A percentile compares a stretch with the other conserved stretches of the same genome.
Evolutionary conservation across 306 rosid species (phyloP).

Genomic region (Sesbania bispinosa): DNA sequence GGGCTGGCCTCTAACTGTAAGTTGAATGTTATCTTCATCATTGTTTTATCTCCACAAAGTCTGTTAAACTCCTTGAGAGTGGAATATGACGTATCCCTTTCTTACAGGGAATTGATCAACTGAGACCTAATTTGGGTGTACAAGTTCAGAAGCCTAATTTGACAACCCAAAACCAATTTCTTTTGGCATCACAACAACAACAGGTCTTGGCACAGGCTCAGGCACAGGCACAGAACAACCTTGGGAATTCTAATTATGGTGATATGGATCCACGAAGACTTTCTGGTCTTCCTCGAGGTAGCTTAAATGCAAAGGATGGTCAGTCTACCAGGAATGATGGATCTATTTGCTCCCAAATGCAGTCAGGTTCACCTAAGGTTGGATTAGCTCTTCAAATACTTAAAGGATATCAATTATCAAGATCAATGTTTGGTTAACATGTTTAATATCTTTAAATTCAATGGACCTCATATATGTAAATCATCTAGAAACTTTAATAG

Average conservation of each 20-base stretch:
- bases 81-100: constrained; percentile 17
- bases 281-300: constrained; percentile 68
- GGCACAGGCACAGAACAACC: constrained; percentile 67
- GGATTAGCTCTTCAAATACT: constrained; percentile 18
- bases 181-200: constrained; percentile 76
- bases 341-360: constrained; percentile 79
- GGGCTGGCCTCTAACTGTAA: constrained; percentile 96
- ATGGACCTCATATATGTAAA: not conserved
- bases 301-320: constrained; percentile 67
- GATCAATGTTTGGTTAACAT: not conserved
- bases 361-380: constrained; percentile 78
- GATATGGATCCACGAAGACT: constrained; percentile 88
- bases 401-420: not conserved
- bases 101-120: constrained; percentile 80
- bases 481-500: not conserved
- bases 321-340: constrained; percentile 64
- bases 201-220: constrained; percentile 70
- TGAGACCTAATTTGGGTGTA: constrained; percentile 71
- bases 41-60: not conserved
- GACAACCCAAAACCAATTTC: constrained; percentile 53
- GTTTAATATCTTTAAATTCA: not conserved
- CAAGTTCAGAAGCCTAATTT: constrained; percentile 82
- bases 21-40: constrained; percentile 35
- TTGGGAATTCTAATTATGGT: constrained; percentile 53
- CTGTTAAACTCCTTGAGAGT: constrained; percentile 21